These are phyloP conservation scores for Phytophthora podocarpi DNA, from an alignment of 352 stramenopile species.

Conservation along the genomic window DNA sequence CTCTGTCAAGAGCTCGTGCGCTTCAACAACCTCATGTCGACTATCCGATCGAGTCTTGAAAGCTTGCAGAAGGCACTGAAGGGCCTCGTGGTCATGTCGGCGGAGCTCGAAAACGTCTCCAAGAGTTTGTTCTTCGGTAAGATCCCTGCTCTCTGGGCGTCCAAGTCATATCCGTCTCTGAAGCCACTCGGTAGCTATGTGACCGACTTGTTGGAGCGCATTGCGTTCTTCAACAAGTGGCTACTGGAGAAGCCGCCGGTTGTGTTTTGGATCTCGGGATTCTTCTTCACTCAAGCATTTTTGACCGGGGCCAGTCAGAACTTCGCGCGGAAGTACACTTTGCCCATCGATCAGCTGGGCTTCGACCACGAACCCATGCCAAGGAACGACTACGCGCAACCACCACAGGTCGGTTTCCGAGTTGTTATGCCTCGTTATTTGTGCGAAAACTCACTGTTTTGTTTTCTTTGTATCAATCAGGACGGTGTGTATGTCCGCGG, in stretches of 20 bases:
- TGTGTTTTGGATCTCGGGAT: constrained; percentile 95
- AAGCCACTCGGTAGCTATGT: constrained; percentile 93
- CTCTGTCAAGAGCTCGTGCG: constrained; percentile 93
- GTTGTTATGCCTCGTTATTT: no score
- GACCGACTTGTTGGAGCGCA: constrained; percentile 90
- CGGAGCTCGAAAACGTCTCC: constrained; percentile 92
- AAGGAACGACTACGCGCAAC: constrained; percentile 70
- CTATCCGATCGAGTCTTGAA: constrained; percentile 83
- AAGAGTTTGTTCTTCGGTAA: constrained; percentile 93
- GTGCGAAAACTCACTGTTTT: no score
- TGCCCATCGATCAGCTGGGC: constrained; percentile 90
- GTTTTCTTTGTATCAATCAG: constrained; percentile 35
- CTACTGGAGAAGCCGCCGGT: constrained; percentile 85
- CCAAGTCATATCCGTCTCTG: constrained; percentile 92
- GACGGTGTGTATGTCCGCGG: constrained; percentile 90
- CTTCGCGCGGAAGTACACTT: constrained; percentile 91
- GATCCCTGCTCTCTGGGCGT: constrained; percentile 91
- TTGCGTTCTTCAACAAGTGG: constrained; percentile 92
- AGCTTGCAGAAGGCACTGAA: constrained; percentile 92
- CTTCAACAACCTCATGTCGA: constrained; percentile 94
- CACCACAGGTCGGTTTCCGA: no score
- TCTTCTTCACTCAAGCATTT: constrained; percentile 97
- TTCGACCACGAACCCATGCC: constrained; percentile 87
- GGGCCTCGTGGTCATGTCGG: constrained; percentile 94
- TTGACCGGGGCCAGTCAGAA: constrained; percentile 95